Evolutionary conservation across 345 rosid genomes (phyloP), one percentile per base, ranked within the genome.

Genomic region (Citrus hindsii): DNA sequence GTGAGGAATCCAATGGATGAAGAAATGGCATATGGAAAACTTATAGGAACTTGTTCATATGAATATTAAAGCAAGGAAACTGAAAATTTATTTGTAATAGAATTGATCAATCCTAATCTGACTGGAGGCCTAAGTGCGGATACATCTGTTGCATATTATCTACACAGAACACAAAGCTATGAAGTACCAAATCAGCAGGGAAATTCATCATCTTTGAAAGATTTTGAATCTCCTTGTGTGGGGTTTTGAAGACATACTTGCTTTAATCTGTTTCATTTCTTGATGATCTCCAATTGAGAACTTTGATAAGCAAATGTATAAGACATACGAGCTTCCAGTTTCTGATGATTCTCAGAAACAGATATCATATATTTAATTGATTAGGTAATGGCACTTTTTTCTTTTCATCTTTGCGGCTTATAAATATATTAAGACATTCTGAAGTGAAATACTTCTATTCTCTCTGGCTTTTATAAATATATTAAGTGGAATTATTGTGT

Each of bases 111-210:
- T 67, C 40, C 25, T 35, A 6, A 63, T 9, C 76, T 37, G 25
- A 27, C 48, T 35, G 65, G 78, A 71, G n/a, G 73, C 67, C 40
- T 71, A 18, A 51, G 58, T 71, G 75, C 21, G 69, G 16, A 77
- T 60, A 40, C 14, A 14, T 35, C 28, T 19, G 16, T 73, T 73
- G 18, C 22, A 5, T 59, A 30, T 46, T 48, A 3, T 27, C 9
- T 27, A 8, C 21, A 40, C 2, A 18, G 21, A 9, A 18, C 13
- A 42, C 5, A 38, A 46, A 75, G 48, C 18, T 60, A 30, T 22
- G 22, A 25, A 21, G 70, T 53, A 68, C 18, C 27, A 38, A 63
- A 24, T 13, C 9, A 42, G 63, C 56, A 62, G 38, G 61, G 55
- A 76, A 76, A 21, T 32, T 9, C 48, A 18, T 56, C 66, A 64